phyloP scores from a whole-genome alignment of 78 protist species.

The Bigelowiella natans region DNA sequence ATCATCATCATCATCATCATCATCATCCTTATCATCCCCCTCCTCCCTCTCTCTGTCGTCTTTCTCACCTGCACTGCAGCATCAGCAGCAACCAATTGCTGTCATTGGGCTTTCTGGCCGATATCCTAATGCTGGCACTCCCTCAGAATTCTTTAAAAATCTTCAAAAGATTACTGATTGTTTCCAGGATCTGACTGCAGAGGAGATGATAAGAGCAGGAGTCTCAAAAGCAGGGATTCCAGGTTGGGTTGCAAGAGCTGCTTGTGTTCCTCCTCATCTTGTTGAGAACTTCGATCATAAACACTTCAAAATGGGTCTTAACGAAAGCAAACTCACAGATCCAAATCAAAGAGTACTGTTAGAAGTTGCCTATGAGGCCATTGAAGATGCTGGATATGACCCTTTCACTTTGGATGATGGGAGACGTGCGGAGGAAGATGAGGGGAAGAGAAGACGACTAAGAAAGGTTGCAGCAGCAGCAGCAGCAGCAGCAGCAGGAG shows the following conservation, averaged over 20 bases:
- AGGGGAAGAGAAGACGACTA: not conserved
- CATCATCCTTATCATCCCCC: no score
- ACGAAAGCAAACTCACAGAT: not conserved
- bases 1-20: no score
- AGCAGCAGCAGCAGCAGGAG: no score
- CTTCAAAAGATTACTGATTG: not conserved
- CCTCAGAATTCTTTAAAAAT: not conserved
- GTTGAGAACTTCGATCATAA: not conserved
- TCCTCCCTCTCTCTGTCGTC: no score
- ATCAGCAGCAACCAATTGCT: no score
- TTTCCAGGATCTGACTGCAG: not conserved
- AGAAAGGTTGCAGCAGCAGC: no score
- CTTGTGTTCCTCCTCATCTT: no score
- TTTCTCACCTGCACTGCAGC: no score
- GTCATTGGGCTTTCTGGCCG: not conserved
- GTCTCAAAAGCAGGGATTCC: no score
- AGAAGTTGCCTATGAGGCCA: not conserved
- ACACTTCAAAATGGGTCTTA: not conserved
- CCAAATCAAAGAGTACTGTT: not conserved
- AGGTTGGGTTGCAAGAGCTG: no score
- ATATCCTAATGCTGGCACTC: not conserved
- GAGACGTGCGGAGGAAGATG: no score
- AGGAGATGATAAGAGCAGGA: not conserved
- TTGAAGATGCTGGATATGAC: not conserved
- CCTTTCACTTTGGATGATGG: not conserved